phyloP scores from a whole-genome alignment of 495 filamentous ascomycete species.

The Penicillium ucsense region DNA sequence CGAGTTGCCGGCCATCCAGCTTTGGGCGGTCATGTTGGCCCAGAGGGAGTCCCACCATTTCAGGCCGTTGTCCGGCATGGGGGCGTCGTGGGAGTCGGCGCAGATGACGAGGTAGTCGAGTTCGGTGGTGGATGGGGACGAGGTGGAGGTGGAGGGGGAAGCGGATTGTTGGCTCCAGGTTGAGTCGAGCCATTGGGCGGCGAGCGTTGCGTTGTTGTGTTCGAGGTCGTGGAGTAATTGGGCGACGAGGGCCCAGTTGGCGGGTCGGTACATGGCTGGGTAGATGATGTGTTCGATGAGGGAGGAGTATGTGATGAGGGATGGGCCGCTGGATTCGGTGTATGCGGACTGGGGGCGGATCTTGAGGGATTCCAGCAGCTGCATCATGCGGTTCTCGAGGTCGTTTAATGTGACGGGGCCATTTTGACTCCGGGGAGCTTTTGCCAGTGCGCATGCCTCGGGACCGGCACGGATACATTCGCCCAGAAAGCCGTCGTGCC shows the following conservation, averaged over 20 bases:
- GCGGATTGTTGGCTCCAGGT: conserved; percentile 5
- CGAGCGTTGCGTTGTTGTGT: conserved; percentile 8
- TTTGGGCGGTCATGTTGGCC: conserved; percentile 7
- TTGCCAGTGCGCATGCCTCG: conserved; percentile 8
- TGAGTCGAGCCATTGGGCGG: conserved; percentile 3
- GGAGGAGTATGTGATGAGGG: conserved; percentile 8
- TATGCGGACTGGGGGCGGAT: conserved; percentile 10
- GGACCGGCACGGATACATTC: conserved; percentile 12
- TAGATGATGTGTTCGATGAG: conserved; percentile 7
- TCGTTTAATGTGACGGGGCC: conserved; percentile 4
- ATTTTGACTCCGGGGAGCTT: neutral
- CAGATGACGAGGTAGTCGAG: conserved; percentile 9
- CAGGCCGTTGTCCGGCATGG: conserved; percentile 9
- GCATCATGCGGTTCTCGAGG: conserved; percentile 6
- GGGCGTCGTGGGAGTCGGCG: conserved; percentile 11
- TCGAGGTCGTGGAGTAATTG: conserved; percentile 12
- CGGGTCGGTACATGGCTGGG: conserved; percentile 6
- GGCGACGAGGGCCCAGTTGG: conserved; percentile 4
- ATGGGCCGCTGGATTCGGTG: conserved; percentile 6
- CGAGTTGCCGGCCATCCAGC: conserved; percentile 13
- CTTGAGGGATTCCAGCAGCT: conserved; percentile 6
- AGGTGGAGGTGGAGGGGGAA: neutral
- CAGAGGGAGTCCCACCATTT: conserved; percentile 9
- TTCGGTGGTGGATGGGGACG: conserved; percentile 1
- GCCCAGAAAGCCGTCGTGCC: conserved; percentile 11